A percentile compares a stretch with the other conserved stretches of the same genome.
phyloP scores from a whole-genome alignment of 805 yeast genomes.

The Hanseniaspora taiwanica region DNA sequence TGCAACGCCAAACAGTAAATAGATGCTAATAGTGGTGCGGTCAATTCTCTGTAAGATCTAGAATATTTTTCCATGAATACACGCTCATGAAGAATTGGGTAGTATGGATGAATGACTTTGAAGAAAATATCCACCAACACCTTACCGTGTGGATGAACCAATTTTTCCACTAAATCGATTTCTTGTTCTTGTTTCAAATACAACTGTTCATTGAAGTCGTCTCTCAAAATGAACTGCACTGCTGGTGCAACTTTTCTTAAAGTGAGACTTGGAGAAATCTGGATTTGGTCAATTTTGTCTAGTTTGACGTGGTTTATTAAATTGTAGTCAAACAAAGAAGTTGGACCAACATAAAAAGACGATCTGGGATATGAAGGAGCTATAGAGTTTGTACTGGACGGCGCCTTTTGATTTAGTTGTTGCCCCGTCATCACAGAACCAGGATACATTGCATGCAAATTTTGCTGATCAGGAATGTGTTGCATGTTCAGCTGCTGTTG shows the following conservation, averaged over 20 bases:
- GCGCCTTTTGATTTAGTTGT: not conserved
- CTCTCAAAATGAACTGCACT: slow-evolving; percentile 65
- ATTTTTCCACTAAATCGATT: slow-evolving; percentile 70
- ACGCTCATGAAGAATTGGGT: slow-evolving; percentile 81
- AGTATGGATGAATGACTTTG: slow-evolving; percentile 77
- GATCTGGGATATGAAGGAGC: slow-evolving; percentile 84
- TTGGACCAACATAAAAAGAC: slow-evolving; percentile 77
- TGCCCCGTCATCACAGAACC: slow-evolving; percentile 1
- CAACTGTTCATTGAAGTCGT: slow-evolving; percentile 63
- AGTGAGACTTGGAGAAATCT: slow-evolving; percentile 49
- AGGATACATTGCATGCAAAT: not conserved
- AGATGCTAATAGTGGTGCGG: slow-evolving; percentile 83
- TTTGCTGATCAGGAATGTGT: not conserved
- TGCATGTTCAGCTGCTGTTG: not conserved
- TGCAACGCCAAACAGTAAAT: slow-evolving; percentile 80
- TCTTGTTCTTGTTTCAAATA: slow-evolving; percentile 59
- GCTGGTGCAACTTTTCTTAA: slow-evolving; percentile 68
- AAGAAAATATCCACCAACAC: slow-evolving; percentile 68
- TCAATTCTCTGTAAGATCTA: slow-evolving; percentile 80
- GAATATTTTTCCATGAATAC: slow-evolving; percentile 86
- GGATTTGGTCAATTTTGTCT: slow-evolving; percentile 71
- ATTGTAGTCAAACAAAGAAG: slow-evolving; percentile 67
- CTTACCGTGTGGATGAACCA: slow-evolving; percentile 88
- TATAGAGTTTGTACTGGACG: slow-evolving; percentile 12
- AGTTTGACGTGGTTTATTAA: slow-evolving; percentile 51